phyloP scores from a whole-genome alignment of 148 eudicot genomes.

The Persicaria tinctoria region DNA sequence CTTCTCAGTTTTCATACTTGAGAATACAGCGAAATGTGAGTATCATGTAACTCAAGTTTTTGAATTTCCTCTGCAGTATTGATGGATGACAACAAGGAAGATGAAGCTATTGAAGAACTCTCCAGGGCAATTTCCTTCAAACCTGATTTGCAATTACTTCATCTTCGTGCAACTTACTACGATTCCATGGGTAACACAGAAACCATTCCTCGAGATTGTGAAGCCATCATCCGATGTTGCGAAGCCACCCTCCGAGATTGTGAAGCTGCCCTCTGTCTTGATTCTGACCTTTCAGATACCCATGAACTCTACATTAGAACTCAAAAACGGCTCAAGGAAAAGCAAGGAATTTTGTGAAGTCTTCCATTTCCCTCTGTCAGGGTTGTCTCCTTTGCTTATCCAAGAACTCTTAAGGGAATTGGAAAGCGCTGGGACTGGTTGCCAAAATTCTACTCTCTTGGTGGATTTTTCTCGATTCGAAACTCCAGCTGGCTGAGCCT shows the following conservation, averaged over 20 bases:
- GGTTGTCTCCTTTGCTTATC: background rate
- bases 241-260: constrained; percentile 42
- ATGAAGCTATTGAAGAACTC: constrained; percentile 55
- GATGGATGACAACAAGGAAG: constrained; percentile 71
- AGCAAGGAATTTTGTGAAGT: constrained; percentile 13
- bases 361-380: background rate
- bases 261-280: constrained; percentile 67
- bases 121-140: constrained; percentile 58
- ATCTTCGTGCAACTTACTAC: constrained; percentile 67
- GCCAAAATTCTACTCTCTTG: constrained; percentile 1
- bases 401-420: background rate
- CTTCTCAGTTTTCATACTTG: too few relatives aligned
- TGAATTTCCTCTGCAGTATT: constrained; percentile 30
- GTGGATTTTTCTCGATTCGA: background rate
- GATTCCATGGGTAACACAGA: constrained; percentile 49
- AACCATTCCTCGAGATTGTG: background rate
- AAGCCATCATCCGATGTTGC: too few relatives aligned
- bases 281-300: constrained; percentile 47
- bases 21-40: background rate
- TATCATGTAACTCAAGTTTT: background rate
- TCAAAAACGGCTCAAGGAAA: constrained; percentile 28
- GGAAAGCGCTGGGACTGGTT: background rate
- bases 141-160: constrained; percentile 60
- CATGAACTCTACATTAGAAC: constrained; percentile 44
- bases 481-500: background rate